phyloP scores from a whole-genome alignment of 2,329 filamentous ascomycete genomes.

The Bipolaris sorokiniana region DNA sequence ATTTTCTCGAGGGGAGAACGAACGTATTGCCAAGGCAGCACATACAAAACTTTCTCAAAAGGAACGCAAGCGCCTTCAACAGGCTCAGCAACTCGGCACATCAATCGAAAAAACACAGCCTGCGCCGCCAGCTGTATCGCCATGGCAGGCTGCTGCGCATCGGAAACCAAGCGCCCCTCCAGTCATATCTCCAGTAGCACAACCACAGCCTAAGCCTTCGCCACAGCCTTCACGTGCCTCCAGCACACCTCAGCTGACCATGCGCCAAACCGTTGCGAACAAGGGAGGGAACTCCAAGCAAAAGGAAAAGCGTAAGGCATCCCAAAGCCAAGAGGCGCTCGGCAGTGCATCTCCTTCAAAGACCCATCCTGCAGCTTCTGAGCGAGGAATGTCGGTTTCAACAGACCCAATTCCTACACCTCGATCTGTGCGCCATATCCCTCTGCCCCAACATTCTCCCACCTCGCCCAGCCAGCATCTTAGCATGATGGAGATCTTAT shows the following conservation, averaged over 20 bases:
- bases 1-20: conserved; percentile 54
- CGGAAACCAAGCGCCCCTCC: conserved; percentile 37
- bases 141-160: conserved; percentile 43
- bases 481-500: conserved; percentile 86
- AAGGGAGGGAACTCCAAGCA: conserved; percentile 33
- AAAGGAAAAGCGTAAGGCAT: conserved; percentile 31
- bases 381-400: conserved; percentile 45
- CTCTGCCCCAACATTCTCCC: conserved; percentile 64
- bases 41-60: conserved; percentile 81
- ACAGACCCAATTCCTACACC: conserved; percentile 45
- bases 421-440: conserved; percentile 57
- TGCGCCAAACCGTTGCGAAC: conserved; percentile 64
- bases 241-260: conserved; percentile 61
- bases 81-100: conserved; percentile 47
- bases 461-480: conserved; percentile 70
- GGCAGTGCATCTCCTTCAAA: conserved; percentile 33
- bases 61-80: conserved; percentile 72
- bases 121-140: conserved; percentile 40
- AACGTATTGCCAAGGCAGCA: conserved; percentile 45
- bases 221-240: conserved; percentile 26
- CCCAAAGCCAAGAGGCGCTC: conserved; percentile 20
- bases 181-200: conserved; percentile 14
- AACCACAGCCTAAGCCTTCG: conserved; percentile 20
- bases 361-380: conserved; percentile 30
- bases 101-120: conserved; percentile 39